These are phyloP conservation scores for Paracoccidioides lutzii DNA, from an alignment of 2,329 filamentous ascomycete genomes.

Conservation along the genomic window DNA sequence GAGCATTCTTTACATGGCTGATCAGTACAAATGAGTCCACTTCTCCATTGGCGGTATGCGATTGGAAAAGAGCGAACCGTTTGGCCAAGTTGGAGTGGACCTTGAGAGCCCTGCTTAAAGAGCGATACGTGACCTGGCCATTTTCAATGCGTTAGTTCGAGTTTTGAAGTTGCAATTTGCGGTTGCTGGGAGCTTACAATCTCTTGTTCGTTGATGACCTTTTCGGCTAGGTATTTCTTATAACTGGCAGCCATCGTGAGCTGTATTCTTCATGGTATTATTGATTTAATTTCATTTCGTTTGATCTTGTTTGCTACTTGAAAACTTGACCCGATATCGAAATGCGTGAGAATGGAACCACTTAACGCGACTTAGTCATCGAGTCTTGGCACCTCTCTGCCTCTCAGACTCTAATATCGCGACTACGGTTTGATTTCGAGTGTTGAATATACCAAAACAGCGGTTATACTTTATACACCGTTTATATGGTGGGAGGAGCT, in stretches of 20 bases:
- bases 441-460: too few species aligned
- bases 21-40: neutral
- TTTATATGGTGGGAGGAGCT: too few species aligned
- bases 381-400: conserved; percentile 21
- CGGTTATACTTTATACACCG: too few species aligned
- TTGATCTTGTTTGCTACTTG: neutral
- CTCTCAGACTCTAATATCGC: neutral
- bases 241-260: conserved; percentile 40
- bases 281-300: neutral
- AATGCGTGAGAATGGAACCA: conserved; percentile 14
- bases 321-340: neutral
- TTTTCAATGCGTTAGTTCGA: conserved; percentile 6
- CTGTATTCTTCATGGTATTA: conserved; percentile 2
- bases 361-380: conserved; percentile 33
- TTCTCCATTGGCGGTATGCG: too few species aligned
- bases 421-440: too few species aligned
- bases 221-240: conserved; percentile 59
- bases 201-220: conserved; percentile 62
- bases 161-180: neutral
- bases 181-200: conserved; percentile 41
- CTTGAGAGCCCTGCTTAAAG: conserved; percentile 68
- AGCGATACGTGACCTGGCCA: conserved; percentile 67
- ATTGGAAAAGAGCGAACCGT: conserved; percentile 45
- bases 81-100: conserved; percentile 82
- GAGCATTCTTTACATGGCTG: conserved; percentile 51